Evolutionary conservation across 306 rosid genomes (phyloP), one percentile per base, ranked within the genome.

Genomic region (Biancaea sappan): DNA sequence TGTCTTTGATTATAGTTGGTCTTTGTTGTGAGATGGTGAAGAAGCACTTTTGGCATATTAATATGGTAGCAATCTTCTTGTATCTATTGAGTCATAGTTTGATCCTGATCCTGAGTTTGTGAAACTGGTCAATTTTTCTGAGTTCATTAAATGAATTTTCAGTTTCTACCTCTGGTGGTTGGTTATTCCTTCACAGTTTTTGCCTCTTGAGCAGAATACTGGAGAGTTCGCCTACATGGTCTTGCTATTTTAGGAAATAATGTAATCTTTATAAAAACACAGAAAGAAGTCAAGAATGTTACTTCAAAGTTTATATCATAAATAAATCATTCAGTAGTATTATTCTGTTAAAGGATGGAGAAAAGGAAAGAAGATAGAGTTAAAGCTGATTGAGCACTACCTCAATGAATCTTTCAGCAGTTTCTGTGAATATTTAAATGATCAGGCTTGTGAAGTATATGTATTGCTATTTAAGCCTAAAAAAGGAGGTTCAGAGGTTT

Each of bases 41-140:
- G 40, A 29, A 29, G 50, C 50, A 44, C 35, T 29, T 58, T 28
- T 29, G 21, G 21, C 64, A 32, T 57, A 66, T 59, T 77, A 28
- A 48, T 41, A 31, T 66, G 21, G 22, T 38, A n/a, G 74, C 58
- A 52, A 22, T 52, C 58, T 4, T 22, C 4, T 7, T 67, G 47
- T 31, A 16, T 59, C 44, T 15, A 4, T 18, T 14, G 53, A 41
- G 37, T 7, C 47, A 50, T 50, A 28, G 13, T 67, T 21, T 73
- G 59, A 50, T 37, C 51, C 52, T 68, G 59, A 74, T 14, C 38
- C 18, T n/a, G 60, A 51, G 83, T 58, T 73, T 46, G 47, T 56
- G 11, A 38, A 46, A 28, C 25, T 46, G 32, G 31, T 68, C 15
- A 11, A 11, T 15, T 72, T 79, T 46, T 29, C 44, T 48, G 10